Base-by-base conservation (phyloP, 1,139 yeast genomes). In the Meyerozyma elateridarum region DNA sequence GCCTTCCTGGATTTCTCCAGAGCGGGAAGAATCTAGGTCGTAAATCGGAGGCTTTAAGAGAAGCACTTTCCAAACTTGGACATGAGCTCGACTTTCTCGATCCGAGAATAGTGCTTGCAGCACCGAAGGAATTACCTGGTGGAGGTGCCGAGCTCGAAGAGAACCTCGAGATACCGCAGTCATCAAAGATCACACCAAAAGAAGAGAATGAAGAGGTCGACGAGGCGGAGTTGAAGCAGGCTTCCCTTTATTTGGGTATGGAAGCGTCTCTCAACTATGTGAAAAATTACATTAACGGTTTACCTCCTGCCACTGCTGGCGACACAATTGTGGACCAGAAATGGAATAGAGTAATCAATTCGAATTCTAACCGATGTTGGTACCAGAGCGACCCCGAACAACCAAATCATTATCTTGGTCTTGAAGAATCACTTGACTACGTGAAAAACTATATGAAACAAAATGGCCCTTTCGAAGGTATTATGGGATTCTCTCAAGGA, bases 401-500 rank as follows among this genome's bases (percentile, higher is more conserved):
- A 14, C 27, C 27, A 15, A n/a, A n/a, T n/a, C n/a, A 54, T 36
- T 62, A 61, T 36, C 43, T 46, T 5, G 70, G 70, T 3, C 53
- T 63, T 26, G 54, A 56, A 2, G 52, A 51, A 11, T 44, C 66
- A 0, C 37, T 62, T 11, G 33, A 50, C 4, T 65, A 70, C n/a
- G 69, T 89, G 15, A 60, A 67, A 17, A 56, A 64, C 1, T 68
- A 79, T 36, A 77, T 85, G 42, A 63, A 67, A 29, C 60, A 66
- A 38, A 68, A 87, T 41, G 97, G 97, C 0, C 97, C 97, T 0
- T 88, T 81, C 49, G 81, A 79, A 35, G 97, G 96, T 3, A 67
- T 89, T 18, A 61, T 91, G 35, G 97, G 96, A 3, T 91, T 89
- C 52, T 81, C 93, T 13, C 97, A 91, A 55, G 98, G 98, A 41